These are phyloP conservation scores for Heliamphora exappendiculata DNA, from an alignment of 148 eudicot genomes.

Conservation along the genomic window DNA sequence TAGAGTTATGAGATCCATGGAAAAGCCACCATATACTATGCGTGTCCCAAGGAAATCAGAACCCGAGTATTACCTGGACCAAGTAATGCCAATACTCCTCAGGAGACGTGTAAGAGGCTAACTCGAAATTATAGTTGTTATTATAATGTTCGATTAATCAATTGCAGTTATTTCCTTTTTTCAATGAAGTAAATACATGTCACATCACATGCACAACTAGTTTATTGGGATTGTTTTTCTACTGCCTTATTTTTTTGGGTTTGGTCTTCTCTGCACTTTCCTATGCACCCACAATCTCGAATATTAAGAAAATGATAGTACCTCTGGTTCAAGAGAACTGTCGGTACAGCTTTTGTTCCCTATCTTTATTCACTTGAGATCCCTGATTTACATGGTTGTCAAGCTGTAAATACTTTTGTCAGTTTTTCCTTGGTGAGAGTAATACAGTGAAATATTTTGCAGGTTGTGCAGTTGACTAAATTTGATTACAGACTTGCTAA, in stretches of 20 bases:
- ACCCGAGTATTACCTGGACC: conserved; percentile 70
- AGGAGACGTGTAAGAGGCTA: conserved; percentile 68
- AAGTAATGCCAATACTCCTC: conserved; percentile 71
- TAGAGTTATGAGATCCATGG: conserved; percentile 84
- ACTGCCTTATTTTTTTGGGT: background rate
- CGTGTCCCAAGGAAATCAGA: conserved; percentile 95
- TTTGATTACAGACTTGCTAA: conserved; percentile 94
- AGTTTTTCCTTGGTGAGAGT: background rate
- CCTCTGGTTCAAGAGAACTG: background rate
- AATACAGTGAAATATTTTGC: conserved; percentile 16
- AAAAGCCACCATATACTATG: conserved; percentile 84
- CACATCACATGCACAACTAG: background rate
- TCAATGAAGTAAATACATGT: background rate
- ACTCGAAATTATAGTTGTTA: background rate
- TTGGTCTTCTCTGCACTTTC: background rate
- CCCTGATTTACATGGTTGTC: conserved; percentile 3
- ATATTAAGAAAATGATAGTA: background rate
- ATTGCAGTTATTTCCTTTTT: background rate
- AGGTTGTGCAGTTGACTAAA: conserved; percentile 94
- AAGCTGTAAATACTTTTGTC: background rate
- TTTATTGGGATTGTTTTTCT: background rate
- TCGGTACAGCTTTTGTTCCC: background rate
- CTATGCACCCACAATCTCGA: background rate
- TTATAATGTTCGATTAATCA: background rate
- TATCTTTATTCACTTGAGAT: background rate